Percentiles rank a stretch among this genome's conserved stretches.
These are phyloP conservation scores for Euphrasia confusa DNA, from an alignment of 257 asterid genomes.

Conservation along the genomic window DNA sequence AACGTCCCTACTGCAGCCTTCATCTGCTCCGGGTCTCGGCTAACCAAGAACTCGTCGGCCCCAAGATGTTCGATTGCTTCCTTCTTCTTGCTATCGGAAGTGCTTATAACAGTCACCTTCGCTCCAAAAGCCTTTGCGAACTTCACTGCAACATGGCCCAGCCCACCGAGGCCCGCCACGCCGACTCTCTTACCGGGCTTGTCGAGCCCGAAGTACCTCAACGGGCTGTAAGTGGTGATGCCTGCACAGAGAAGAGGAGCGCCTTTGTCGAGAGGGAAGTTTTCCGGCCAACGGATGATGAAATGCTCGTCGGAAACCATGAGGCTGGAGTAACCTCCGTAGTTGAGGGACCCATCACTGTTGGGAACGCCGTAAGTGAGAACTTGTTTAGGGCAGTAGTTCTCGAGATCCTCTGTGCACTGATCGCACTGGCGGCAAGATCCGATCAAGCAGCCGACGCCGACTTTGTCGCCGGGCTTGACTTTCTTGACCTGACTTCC, in stretches of 20 bases:
- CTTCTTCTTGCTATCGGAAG: constrained; percentile 31
- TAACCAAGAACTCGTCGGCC: constrained; percentile 35
- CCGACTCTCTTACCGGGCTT: constrained; percentile 36
- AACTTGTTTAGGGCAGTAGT: constrained; percentile 29
- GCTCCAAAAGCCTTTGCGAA: constrained; percentile 43
- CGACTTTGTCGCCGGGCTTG: constrained; percentile 41
- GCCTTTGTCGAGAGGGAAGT: constrained; percentile 34
- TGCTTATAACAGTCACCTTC: constrained; percentile 36
- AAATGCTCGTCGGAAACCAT: constrained; percentile 42
- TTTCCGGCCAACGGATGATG: constrained; percentile 32
- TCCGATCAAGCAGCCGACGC: constrained; percentile 35
- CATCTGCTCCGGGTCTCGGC: constrained; percentile 34
- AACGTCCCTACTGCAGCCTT: constrained; percentile 44
- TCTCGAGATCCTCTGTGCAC: constrained; percentile 31
- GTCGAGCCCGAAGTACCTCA: constrained; percentile 35
- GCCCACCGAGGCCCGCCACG: constrained; percentile 32
- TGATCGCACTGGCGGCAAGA: constrained; percentile 37
- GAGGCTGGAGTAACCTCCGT: constrained; percentile 39
- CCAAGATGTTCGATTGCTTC: constrained; percentile 36
- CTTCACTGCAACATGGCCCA: constrained; percentile 43
- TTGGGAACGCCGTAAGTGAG: constrained; percentile 24
- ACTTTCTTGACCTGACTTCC: constrained; percentile 36
- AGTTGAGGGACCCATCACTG: constrained; percentile 33
- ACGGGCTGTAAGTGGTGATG: constrained; percentile 39
- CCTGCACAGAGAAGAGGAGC: constrained; percentile 46